Conservation (phyloP, 441 rosid genomes). For the Cnidoscolus chayamansa region DNA sequence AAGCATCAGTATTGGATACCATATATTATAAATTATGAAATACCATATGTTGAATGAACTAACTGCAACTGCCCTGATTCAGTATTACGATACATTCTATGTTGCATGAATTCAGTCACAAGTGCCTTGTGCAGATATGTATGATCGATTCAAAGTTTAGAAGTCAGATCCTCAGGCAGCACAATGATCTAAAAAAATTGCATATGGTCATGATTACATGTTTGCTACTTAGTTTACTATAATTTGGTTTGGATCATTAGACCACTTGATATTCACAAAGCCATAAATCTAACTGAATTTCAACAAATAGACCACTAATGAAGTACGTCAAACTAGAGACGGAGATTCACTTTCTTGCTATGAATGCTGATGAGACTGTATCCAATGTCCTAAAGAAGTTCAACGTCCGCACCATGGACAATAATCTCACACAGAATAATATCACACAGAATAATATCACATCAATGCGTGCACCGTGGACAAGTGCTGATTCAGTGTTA, state of each 20-base stretch:
- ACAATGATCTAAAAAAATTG: neutral
- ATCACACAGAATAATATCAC: no score
- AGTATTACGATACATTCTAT: neutral
- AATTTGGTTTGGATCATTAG: neutral
- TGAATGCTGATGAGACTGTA: neutral
- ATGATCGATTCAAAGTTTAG: neutral
- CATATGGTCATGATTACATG: neutral
- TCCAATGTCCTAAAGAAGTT: neutral
- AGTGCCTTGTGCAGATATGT: neutral
- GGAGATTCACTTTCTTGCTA: neutral
- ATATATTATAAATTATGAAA: neutral
- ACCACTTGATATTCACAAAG: neutral
- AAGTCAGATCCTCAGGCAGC: neutral
- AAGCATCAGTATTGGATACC: constrained; percentile 8
- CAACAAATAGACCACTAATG: neutral
- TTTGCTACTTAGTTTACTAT: neutral
- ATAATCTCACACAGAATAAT: no score
- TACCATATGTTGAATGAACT: neutral
- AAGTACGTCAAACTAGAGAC: no score
- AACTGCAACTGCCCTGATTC: neutral
- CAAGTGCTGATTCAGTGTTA: neutral
- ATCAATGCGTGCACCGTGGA: no score
- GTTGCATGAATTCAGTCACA: neutral
- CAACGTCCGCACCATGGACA: no score
- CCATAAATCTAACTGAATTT: neutral